Percentiles rank a stretch among this genome's conserved stretches.
These are phyloP conservation scores for Candida verbasci DNA, from an alignment of 805 yeast species.

Conservation along the genomic window DNA sequence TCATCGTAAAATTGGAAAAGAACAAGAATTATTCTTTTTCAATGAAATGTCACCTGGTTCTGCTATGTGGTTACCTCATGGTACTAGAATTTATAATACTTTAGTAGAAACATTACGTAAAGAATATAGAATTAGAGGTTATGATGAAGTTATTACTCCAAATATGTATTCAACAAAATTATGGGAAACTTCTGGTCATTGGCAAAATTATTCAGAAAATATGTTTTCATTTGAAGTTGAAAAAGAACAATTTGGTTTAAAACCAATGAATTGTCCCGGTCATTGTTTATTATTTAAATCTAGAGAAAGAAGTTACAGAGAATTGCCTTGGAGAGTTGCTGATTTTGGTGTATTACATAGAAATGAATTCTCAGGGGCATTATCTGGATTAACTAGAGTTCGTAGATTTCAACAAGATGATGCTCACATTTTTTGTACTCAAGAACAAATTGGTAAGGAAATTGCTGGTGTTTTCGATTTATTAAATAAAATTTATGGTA, in stretches of 20 bases:
- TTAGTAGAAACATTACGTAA: slow-evolving; percentile 72
- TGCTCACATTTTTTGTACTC: slow-evolving; percentile 95
- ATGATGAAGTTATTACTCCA: slow-evolving; percentile 98
- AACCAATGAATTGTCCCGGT: slow-evolving; percentile 92
- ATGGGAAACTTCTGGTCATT: slow-evolving; percentile 99
- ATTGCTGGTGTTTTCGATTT: slow-evolving; percentile 82
- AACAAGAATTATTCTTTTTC: slow-evolving; percentile 93
- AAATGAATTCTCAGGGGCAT: slow-evolving; percentile 94
- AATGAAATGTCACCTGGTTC: slow-evolving; percentile 97
- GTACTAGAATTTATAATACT: slow-evolving; percentile 93
- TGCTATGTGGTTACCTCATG: slow-evolving; percentile 98
- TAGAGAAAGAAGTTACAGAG: slow-evolving; percentile 93
- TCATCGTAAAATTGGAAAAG: slow-evolving; percentile 94
- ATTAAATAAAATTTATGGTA: slow-evolving; percentile 79
- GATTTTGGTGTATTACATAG: slow-evolving; percentile 97
- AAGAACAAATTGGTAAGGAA: slow-evolving; percentile 84
- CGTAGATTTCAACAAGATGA: slow-evolving; percentile 99
- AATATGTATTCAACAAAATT: slow-evolving; percentile 96
- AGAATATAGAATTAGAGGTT: slow-evolving; percentile 91
- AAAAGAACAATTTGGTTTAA: slow-evolving; percentile 90
- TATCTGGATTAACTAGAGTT: slow-evolving; percentile 87
- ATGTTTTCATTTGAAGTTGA: slow-evolving; percentile 97
- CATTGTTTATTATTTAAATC: slow-evolving; percentile 91
- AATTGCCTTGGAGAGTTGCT: slow-evolving; percentile 97
- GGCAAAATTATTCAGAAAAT: slow-evolving; percentile 96